Evolutionary conservation across 2,329 filamentous ascomycete genomes (phyloP).

Genomic region (Aspergillus japonicus): DNA sequence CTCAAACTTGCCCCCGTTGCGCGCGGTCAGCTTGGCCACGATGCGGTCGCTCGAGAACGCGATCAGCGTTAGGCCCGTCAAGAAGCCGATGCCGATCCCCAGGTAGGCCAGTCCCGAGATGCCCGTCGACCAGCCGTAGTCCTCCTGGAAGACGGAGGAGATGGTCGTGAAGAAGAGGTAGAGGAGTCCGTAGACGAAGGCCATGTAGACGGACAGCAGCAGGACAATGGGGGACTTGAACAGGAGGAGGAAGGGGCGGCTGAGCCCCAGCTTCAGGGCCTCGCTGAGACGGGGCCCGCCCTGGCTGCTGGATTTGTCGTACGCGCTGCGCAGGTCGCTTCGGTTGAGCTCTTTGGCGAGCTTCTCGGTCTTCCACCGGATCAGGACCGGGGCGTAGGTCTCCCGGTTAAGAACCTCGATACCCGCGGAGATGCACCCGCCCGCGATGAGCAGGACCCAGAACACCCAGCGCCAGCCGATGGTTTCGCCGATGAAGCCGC

Average conservation of each 20-base stretch:
- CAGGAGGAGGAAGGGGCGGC: slow-evolving; percentile 53
- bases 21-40: slow-evolving; percentile 30
- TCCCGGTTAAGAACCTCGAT: slow-evolving; percentile 25
- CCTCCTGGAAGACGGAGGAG: slow-evolving; percentile 48
- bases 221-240: slow-evolving; percentile 55
- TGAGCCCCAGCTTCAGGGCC: slow-evolving; percentile 42
- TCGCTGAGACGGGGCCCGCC: slow-evolving; percentile 27
- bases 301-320: slow-evolving; percentile 12
- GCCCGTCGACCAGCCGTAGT: slow-evolving; percentile 51
- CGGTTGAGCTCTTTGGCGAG: slow-evolving; percentile 23
- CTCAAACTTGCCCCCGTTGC: slow-evolving; percentile 40
- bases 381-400: slow-evolving; percentile 28
- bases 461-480: slow-evolving; percentile 51
- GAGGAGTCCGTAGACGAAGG: slow-evolving; percentile 54
- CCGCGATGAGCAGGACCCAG: slow-evolving; percentile 44
- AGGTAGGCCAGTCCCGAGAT: slow-evolving; percentile 51
- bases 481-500: slow-evolving; percentile 42
- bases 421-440: slow-evolving; percentile 29
- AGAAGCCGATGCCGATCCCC: slow-evolving; percentile 47
- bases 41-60: slow-evolving; percentile 36
- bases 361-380: slow-evolving; percentile 25
- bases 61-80: slow-evolving; percentile 37
- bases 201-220: slow-evolving; percentile 51
- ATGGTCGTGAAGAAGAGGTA: slow-evolving; percentile 58
- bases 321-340: slow-evolving; percentile 25